phyloP scores from a whole-genome alignment of 2,329 filamentous ascomycete genomes.

The Sarocladiaceae sp. region DNA sequence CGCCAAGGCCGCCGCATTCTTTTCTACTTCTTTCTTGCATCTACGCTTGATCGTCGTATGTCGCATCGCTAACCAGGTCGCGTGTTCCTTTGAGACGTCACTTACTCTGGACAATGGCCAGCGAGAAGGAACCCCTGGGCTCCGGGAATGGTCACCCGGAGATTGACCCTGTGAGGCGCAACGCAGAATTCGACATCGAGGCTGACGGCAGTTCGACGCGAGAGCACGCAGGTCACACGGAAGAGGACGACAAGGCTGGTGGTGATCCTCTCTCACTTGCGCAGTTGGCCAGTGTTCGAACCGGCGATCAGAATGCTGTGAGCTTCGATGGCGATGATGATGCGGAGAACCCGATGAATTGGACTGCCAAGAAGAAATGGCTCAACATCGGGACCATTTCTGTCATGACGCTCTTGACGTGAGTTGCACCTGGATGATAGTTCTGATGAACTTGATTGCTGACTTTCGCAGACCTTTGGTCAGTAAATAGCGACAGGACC shows the following conservation, averaged over 20 bases:
- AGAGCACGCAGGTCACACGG: not conserved
- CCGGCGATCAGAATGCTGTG: constrained; percentile 27
- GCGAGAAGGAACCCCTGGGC: not conserved
- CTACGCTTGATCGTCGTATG: too few relatives aligned
- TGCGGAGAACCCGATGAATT: constrained; percentile 63
- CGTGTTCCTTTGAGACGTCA: too few relatives aligned
- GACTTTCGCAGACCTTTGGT: not conserved
- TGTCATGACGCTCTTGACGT: constrained; percentile 23
- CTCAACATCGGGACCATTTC: constrained; percentile 26
- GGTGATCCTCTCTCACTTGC: not conserved
- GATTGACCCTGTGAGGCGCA: not conserved
- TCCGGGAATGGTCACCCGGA: not conserved
- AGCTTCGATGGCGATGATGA: constrained; percentile 58
- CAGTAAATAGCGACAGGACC: not conserved
- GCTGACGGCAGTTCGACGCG: not conserved
- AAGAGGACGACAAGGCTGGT: not conserved
- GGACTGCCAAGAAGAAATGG: constrained; percentile 47
- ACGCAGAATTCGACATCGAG: constrained; percentile 3
- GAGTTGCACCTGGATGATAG: not conserved
- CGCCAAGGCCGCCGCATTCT: too few relatives aligned
- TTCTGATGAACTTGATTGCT: not conserved
- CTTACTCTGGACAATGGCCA: not conserved
- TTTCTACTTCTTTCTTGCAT: not conserved
- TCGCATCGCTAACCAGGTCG: too few relatives aligned
- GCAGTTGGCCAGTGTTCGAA: not conserved